Evolutionary conservation across 257 asterid genomes (phyloP).

Genomic region (Phtheirospermum japonicum): DNA sequence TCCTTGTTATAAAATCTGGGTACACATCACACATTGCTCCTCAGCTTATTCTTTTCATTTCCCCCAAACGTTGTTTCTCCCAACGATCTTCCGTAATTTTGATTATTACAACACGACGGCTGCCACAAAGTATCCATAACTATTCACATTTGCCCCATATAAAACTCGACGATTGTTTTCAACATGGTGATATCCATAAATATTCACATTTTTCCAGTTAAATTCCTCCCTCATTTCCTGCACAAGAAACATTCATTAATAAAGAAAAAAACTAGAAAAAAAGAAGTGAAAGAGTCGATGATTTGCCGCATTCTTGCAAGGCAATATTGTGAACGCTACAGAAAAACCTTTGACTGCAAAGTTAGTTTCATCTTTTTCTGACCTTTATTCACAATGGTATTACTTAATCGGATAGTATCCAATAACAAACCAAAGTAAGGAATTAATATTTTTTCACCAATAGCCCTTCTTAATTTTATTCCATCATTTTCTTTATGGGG

Average conservation of each 20-base stretch:
- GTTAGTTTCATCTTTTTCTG: too few species aligned
- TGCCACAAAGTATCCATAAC: too few species aligned
- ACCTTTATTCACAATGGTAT: too few species aligned
- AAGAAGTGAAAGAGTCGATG: not conserved
- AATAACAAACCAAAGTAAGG: too few species aligned
- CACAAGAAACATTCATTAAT: not conserved
- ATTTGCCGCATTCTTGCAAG: not conserved
- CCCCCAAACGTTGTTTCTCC: not conserved
- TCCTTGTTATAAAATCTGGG: not conserved
- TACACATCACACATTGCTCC: conserved; percentile 19
- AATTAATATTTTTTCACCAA: too few species aligned
- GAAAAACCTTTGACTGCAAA: too few species aligned
- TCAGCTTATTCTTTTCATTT: conserved; percentile 25
- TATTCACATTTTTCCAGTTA: not conserved
- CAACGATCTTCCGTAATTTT: conserved; percentile 1
- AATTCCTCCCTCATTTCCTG: not conserved
- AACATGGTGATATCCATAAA: not conserved
- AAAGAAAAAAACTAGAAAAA: not conserved
- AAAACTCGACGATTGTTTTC: not conserved
- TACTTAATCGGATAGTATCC: too few species aligned
- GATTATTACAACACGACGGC: conserved; percentile 9
- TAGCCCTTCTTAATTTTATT: too few species aligned
- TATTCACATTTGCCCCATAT: not conserved
- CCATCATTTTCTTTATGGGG: too few species aligned
- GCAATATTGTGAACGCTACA: too few species aligned